Evolutionary conservation across 345 rosid genomes (phyloP).

Genomic region (Acer yangbiense): DNA sequence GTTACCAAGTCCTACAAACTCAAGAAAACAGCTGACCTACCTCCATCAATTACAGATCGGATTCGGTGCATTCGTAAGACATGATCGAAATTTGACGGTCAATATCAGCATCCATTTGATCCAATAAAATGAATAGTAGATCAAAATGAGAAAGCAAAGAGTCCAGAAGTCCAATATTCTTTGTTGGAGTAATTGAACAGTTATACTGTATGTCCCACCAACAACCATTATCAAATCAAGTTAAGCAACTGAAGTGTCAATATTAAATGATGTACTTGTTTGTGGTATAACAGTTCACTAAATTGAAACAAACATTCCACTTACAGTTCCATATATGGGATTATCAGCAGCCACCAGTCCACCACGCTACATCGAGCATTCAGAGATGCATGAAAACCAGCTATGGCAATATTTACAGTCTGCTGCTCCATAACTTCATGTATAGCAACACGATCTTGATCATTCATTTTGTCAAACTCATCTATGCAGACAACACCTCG

Average conservation of each 20-base stretch:
- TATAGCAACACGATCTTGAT: conserved; percentile 98
- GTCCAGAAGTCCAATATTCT: conserved; percentile 99
- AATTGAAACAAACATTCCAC: conserved; percentile 25
- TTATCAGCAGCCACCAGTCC: conserved; percentile 75
- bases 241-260: conserved; percentile 6
- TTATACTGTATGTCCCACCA: conserved; percentile 74
- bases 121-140: conserved; percentile 89
- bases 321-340: conserved; percentile 98
- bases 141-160: conserved; percentile 99
- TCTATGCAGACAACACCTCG: conserved; percentile 97
- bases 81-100: conserved; percentile 86
- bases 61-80: conserved; percentile 98
- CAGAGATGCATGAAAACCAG: conserved; percentile 96
- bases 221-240: conserved; percentile 11
- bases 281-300: background rate
- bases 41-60: conserved; percentile 72
- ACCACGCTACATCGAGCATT: conserved; percentile 99
- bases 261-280: background rate
- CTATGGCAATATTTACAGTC: conserved; percentile 98
- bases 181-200: conserved; percentile 94
- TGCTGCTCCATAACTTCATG: conserved; percentile 99
- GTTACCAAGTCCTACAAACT: conserved; percentile 13
- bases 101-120: conserved; percentile 98
- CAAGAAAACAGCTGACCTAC: conserved; percentile 37
- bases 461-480: conserved; percentile 99